phyloP scores from a whole-genome alignment of 2,329 filamentous ascomycete species.

The Shiraia bambusicola region DNA sequence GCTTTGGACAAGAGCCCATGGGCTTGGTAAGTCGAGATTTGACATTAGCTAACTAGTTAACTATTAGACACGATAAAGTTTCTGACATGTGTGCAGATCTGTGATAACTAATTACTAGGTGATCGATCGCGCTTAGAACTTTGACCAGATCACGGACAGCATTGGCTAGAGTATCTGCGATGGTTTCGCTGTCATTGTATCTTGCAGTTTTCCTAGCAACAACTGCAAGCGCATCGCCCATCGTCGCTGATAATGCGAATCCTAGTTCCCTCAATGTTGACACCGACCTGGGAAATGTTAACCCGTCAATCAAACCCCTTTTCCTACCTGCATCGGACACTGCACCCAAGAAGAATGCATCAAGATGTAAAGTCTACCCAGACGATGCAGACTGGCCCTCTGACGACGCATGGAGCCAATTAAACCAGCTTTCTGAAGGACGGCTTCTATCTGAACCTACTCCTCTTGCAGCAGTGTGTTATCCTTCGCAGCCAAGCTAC shows the following conservation, averaged over 20 bases:
- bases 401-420: constrained; percentile 46
- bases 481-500: constrained; percentile 30
- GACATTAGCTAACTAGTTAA: not conserved
- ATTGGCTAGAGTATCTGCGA: constrained; percentile 2
- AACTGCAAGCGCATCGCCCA: constrained; percentile 22
- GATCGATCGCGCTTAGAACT: constrained; percentile 2
- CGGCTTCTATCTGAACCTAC: constrained; percentile 29
- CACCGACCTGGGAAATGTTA: constrained; percentile 22
- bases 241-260: constrained; percentile 10
- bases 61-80: constrained; percentile 5
- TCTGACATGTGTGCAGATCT: constrained; percentile 12
- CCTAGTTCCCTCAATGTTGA: constrained; percentile 15
- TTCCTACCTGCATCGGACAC: constrained; percentile 19
- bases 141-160: no score
- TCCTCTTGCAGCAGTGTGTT: constrained; percentile 38
- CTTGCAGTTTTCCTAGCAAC: constrained; percentile 26
- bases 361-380: constrained; percentile 53
- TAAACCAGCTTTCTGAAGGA: constrained; percentile 46
- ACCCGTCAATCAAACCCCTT: constrained; percentile 20
- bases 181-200: constrained; percentile 21
- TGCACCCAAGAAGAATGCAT: constrained; percentile 16
- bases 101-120: no score
- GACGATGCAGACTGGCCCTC: constrained; percentile 53
- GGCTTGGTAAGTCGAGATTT: no score
- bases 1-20: no score